A percentile compares a stretch with the other conserved stretches of the same genome.
phyloP scores from a whole-genome alignment of 2,329 filamentous ascomycete species.

The Colletotrichum nymphaeae region DNA sequence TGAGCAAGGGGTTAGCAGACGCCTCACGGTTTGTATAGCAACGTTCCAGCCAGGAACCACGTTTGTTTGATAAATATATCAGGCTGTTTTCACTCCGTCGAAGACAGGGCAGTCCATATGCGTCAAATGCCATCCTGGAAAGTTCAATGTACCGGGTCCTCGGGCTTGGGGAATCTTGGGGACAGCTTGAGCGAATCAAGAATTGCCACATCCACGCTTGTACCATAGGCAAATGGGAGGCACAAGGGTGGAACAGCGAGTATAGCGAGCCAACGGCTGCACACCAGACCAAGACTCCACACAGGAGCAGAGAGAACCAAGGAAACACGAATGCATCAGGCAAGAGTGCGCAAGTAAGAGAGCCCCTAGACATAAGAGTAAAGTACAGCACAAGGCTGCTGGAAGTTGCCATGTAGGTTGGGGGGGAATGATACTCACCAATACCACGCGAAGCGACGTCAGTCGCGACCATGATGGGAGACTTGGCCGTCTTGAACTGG shows the following conservation, averaged over 20 bases:
- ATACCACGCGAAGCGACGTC: constrained; percentile 99
- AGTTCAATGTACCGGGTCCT: constrained; percentile 67
- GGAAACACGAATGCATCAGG: constrained; percentile 87
- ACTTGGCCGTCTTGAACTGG: constrained; percentile 99
- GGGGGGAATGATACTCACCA: constrained; percentile 84
- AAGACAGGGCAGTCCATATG: constrained; percentile 70
- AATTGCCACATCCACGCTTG: constrained; percentile 83
- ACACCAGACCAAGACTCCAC: constrained; percentile 88
- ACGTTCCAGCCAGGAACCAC: constrained; percentile 68
- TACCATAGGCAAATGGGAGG: constrained; percentile 70
- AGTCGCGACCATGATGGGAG: constrained; percentile 99
- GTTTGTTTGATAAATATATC: constrained; percentile 61
- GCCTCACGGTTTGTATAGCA: constrained; percentile 67
- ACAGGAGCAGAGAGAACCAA: constrained; percentile 77
- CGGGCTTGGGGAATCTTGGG: constrained; percentile 67
- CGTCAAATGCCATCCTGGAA: constrained; percentile 66
- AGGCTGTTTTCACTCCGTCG: constrained; percentile 66
- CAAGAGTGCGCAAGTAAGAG: constrained; percentile 90
- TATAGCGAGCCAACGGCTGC: constrained; percentile 74
- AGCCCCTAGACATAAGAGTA: constrained; percentile 93
- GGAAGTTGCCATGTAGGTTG: constrained; percentile 63
- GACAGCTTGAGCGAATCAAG: constrained; percentile 82
- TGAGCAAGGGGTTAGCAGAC: constrained; percentile 82
- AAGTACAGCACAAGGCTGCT: constrained; percentile 78
- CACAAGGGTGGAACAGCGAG: constrained; percentile 83